Conservation (phyloP, 768 basidiomycete genomes). For the Leccinum barrowsii region DNA sequence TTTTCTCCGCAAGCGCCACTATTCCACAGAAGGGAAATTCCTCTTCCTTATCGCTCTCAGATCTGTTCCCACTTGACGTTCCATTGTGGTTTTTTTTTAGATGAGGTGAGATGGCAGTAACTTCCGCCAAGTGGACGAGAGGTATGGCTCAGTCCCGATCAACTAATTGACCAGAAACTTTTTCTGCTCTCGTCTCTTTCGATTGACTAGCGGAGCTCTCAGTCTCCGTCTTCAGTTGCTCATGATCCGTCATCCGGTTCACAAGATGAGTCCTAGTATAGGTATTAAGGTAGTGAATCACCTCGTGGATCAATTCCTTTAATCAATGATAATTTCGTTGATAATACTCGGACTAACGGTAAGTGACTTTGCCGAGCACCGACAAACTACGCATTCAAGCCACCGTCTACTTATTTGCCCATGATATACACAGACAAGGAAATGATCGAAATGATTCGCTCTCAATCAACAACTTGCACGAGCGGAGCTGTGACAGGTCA, state of each 20-base stretch:
- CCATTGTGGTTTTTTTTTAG: slow-evolving; percentile 4
- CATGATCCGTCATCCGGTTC: slow-evolving; percentile 14
- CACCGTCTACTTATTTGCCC: slow-evolving; percentile 15
- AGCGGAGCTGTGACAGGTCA: slow-evolving; percentile 8
- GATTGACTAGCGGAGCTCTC: slow-evolving; percentile 10
- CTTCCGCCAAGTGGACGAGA: slow-evolving; percentile 12
- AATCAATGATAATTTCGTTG: slow-evolving; percentile 18
- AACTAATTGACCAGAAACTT: slow-evolving; percentile 18
- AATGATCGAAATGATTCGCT: slow-evolving; percentile 10
- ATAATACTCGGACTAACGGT: slow-evolving; percentile 15
- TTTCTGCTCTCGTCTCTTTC: slow-evolving; percentile 6
- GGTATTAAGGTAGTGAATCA: slow-evolving; percentile 16
- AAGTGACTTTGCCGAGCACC: slow-evolving; percentile 16
- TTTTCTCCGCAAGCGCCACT: slow-evolving; percentile 26
- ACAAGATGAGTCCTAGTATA: slow-evolving; percentile 4
- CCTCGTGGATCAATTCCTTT: slow-evolving; percentile 25
- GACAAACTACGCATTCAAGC: slow-evolving; percentile 10
- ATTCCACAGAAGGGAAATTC: slow-evolving; percentile 13
- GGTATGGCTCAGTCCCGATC: slow-evolving; percentile 13
- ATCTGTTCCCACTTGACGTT: slow-evolving; percentile 21
- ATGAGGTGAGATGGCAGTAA: slow-evolving; percentile 16
- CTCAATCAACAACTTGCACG: background rate
- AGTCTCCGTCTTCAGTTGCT: slow-evolving; percentile 19
- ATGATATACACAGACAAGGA: slow-evolving; percentile 6
- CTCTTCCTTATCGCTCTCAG: slow-evolving; percentile 19